phyloP scores from a whole-genome alignment of 768 basidiomycete species.

The Tulasnella sp. region DNA sequence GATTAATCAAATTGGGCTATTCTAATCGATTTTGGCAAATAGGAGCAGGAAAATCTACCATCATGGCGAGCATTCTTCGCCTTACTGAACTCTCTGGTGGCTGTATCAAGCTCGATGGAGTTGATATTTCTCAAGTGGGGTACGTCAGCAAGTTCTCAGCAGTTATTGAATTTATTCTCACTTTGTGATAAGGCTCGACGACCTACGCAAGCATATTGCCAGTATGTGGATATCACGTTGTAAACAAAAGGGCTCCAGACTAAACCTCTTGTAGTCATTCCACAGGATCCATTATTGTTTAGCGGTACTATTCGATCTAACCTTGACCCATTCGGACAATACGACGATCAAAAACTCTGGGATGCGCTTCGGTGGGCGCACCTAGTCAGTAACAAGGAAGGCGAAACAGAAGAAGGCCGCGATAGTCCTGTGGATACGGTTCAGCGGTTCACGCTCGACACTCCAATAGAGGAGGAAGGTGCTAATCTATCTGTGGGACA shows the following conservation, averaged over 20 bases:
- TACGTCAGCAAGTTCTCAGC: background rate
- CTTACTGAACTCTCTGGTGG: conserved; percentile 32
- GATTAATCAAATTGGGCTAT: background rate
- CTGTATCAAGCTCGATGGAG: conserved; percentile 30
- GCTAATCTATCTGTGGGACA: conserved; percentile 14
- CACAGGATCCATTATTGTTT: conserved; percentile 14
- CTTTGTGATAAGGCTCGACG: conserved; percentile 14
- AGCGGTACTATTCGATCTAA: conserved; percentile 14
- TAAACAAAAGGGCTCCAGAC: background rate
- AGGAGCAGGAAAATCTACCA: conserved; percentile 24
- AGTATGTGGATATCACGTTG: background rate
- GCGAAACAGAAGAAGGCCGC: conserved; percentile 26
- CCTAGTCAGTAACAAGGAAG: background rate
- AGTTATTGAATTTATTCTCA: background rate
- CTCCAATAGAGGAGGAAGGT: conserved; percentile 6
- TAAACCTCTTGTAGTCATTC: conserved; percentile 6
- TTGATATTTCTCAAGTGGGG: conserved; percentile 45
- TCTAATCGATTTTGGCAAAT: conserved; percentile 34
- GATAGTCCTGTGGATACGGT: conserved; percentile 24
- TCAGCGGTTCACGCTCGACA: conserved; percentile 15
- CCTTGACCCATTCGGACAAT: conserved; percentile 7
- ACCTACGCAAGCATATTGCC: background rate
- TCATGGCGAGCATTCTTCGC: conserved; percentile 30
- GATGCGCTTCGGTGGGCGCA: conserved; percentile 3
- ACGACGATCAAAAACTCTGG: conserved; percentile 8